Evolutionary conservation across 176 grass and related monocot species (phyloP), one percentile per base, ranked within the genome.

Genomic region (Bolboschoenus planiculmis): DNA sequence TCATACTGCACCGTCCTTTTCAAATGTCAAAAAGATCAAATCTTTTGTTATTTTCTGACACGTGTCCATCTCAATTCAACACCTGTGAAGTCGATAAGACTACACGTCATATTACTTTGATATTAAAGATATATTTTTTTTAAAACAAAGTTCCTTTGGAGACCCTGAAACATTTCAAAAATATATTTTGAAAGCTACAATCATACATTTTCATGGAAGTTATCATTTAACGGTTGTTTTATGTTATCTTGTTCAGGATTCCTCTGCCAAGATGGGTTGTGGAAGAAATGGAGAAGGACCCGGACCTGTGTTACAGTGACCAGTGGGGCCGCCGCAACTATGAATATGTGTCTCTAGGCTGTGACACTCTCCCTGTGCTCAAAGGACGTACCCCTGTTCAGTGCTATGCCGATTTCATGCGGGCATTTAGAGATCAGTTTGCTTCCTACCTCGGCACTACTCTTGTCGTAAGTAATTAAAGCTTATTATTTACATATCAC

Each of bases 351-450:
- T 97, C 91, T 4, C 86, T 97, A 33, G 94, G 91, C 56, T 91
- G 91, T 81, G 91, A 97, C 82, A 73, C 80, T 78, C 83, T 91
- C 80, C 89, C 91, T 56, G 89, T 97, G 15, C 87, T 97, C 94
- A 90, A 91, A 64, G 91, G 91, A 21, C 91, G 94, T 26, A 84
- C 84, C 0, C 94, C 94, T 29, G 81, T 93, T 58, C 87, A 88
- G 87, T 97, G 91, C 94, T 97, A 97, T 78, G 81, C 94, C 58
- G 94, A 97, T 85, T 97, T 97, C 87, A 91, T 97, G 89, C 74
- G 84, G 78, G 94, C 94, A 39, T 97, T 97, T 85, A 89, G 89
- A 1, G 87, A 93, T 87, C 89, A 87, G 58, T 93, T 93, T 83
- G 59, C 74, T 46, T 13, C 62, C 40, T 88, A 88, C 87, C 89